Conservation (phyloP, 1,139 yeast species). For the Hyphopichia burtonii region DNA sequence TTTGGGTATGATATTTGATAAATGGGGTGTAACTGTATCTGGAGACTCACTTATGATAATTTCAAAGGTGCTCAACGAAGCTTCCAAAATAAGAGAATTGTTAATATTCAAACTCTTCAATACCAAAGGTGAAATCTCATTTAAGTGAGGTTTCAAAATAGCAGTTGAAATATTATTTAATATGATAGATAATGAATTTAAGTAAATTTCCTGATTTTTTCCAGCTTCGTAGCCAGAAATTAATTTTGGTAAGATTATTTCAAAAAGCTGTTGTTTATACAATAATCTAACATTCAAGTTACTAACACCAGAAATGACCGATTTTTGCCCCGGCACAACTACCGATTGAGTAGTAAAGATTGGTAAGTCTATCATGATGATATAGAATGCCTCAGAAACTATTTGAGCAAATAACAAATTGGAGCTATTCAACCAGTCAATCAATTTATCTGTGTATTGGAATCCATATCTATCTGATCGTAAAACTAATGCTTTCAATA, state of each 20-base stretch:
- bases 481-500: slow-evolving; percentile 66
- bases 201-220: slow-evolving; percentile 36
- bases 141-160: slow-evolving; percentile 61
- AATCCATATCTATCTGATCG: slow-evolving; percentile 52
- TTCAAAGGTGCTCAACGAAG: slow-evolving; percentile 56
- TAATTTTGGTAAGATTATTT: slow-evolving; percentile 50
- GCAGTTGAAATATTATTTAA: slow-evolving; percentile 63
- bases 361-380: slow-evolving; percentile 64
- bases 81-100: slow-evolving; percentile 49
- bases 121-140: slow-evolving; percentile 66
- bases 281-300: slow-evolving; percentile 62
- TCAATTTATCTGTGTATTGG: slow-evolving; percentile 34
- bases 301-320: slow-evolving; percentile 47
- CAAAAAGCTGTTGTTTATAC: slow-evolving; percentile 78
- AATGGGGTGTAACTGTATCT: slow-evolving; percentile 49
- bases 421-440: slow-evolving; percentile 44
- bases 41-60: slow-evolving; percentile 55
- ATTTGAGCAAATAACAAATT: slow-evolving; percentile 19
- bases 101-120: slow-evolving; percentile 60
- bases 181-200: slow-evolving; percentile 66
- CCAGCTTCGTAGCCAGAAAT: slow-evolving; percentile 30
- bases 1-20: slow-evolving; percentile 56
- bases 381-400: slow-evolving; percentile 57
- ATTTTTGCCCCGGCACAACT: slow-evolving; percentile 18
- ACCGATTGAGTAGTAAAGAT: slow-evolving; percentile 44